Evolutionary conservation across 768 basidiomycete species (phyloP).

Genomic region (Termitomyces sp.): DNA sequence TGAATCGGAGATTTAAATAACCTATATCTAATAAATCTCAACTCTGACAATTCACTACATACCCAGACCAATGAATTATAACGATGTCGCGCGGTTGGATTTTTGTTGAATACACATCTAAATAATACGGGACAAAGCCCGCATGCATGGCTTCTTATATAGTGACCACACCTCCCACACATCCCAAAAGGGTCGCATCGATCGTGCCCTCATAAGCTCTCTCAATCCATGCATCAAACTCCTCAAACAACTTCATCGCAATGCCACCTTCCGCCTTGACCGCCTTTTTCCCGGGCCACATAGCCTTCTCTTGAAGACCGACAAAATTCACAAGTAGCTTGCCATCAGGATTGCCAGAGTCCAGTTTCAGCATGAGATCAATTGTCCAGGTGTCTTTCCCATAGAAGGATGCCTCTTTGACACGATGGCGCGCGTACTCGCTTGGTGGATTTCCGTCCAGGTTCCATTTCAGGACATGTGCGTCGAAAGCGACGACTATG

Average conservation of each 20-base stretch:
- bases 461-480: conserved; percentile 83
- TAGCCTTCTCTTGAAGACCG: conserved; percentile 77
- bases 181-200: conserved; percentile 67
- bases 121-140: not conserved
- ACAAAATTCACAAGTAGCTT: conserved; percentile 67
- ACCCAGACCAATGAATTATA: too few relatives aligned
- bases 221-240: conserved; percentile 74
- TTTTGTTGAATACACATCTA: not conserved
- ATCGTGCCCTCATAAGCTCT: conserved; percentile 59
- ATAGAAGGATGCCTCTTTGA: conserved; percentile 91
- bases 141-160: conserved; percentile 22
- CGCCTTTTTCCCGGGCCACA: conserved; percentile 75
- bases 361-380: conserved; percentile 65
- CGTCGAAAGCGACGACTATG: conserved; percentile 84
- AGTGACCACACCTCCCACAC: conserved; percentile 57
- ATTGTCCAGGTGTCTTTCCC: conserved; percentile 71
- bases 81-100: too few relatives aligned
- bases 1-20: not conserved
- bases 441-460: conserved; percentile 76
- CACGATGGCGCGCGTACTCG: conserved; percentile 76
- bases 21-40: too few relatives aligned
- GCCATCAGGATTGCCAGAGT: conserved; percentile 23
- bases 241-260: conserved; percentile 72
- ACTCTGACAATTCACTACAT: too few relatives aligned
- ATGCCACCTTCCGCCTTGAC: conserved; percentile 46